Evolutionary conservation across 1,139 yeast genomes (phyloP).

Genomic region (Yamadazyma siamensis): DNA sequence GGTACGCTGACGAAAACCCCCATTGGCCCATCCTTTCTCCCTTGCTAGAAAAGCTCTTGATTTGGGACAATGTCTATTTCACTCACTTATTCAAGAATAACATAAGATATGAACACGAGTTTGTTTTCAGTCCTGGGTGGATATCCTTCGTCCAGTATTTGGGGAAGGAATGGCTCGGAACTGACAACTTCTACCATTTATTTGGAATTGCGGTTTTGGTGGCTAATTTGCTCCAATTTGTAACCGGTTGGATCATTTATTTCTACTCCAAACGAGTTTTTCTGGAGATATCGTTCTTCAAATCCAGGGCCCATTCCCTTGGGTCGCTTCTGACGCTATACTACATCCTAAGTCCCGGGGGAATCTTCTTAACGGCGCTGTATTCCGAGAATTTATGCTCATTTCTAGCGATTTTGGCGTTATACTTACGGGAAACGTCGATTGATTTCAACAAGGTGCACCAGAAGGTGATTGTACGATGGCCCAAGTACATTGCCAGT

Average conservation of each 20-base stretch:
- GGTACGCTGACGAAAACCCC: constrained; percentile 2
- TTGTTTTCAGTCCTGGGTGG: constrained; percentile 86
- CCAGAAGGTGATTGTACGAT: constrained; percentile 4
- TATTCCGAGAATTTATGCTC: constrained; percentile 80
- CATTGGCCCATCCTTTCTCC: constrained; percentile 2
- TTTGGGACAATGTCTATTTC: constrained; percentile 89
- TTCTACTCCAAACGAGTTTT: constrained; percentile 40
- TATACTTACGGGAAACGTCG: constrained; percentile 48
- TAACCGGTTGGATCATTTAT: constrained; percentile 51
- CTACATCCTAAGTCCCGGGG: constrained; percentile 70
- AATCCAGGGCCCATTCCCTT: constrained; percentile 14
- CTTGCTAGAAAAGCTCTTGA: constrained; percentile 49
- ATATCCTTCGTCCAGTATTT: constrained; percentile 33
- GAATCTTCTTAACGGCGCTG: constrained; percentile 70
- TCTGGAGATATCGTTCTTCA: constrained; percentile 17
- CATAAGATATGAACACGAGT: constrained; percentile 74
- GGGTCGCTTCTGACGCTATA: constrained; percentile 43
- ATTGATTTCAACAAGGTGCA: constrained; percentile 13
- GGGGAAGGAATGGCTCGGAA: constrained; percentile 12
- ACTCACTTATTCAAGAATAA: constrained; percentile 52
- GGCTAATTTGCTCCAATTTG: constrained; percentile 53
- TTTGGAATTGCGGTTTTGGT: constrained; percentile 43
- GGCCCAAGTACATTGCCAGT: constrained; percentile 41
- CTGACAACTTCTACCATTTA: constrained; percentile 38
- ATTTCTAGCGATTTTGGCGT: constrained; percentile 57